Evolutionary conservation across 345 rosid species (phyloP), one percentile per base, ranked within the genome.

Genomic region (Raphanus sativus): DNA sequence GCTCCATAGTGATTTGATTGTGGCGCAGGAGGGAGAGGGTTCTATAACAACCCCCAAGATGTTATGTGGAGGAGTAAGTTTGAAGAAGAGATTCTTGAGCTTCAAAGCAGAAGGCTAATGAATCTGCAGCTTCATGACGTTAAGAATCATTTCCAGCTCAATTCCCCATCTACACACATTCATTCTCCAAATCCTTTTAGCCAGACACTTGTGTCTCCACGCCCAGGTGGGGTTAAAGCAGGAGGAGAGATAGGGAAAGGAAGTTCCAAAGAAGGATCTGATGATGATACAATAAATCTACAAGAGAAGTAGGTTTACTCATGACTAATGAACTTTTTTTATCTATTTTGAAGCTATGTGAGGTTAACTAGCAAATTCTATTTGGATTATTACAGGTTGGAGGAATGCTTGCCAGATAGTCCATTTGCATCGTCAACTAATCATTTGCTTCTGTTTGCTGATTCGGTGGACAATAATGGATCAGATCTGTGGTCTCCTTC

Each of bases 51-150:
- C 7, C 42, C 84, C 6, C 94, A 88, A 60, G 96, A 94, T 75
- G 65, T 84, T 82, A 32, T 89, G 80, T 89, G 91, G 82, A 79
- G 82, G 42, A 74, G 62, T 74, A 79, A 69, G 66, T 74, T 79
- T 59, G 98, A 90, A 83, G 94, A 94, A 81, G 76, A 80, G 74
- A 88, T 91, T 30, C 84, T 94, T 26, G 94, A 91, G 78, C 89
- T 89, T 69, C 98, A 94, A 58, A 87, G 84, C 63, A 89, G 89
- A 77, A 90, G 96, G 61, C 67, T 94, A 61, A 85, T 90, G 97
- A 81, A 84, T 75, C 66, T 94, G 77, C 93, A 91, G 79, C 97
- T 93, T 82, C 89, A 87, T 73, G 94, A 91, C 67, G 86, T 87
- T 56, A 91, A 90, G 85, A 89, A 87, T 80, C 91, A 86, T 78